Percentiles rank a stretch among this genome's conserved stretches.
phyloP scores from a whole-genome alignment of 257 asterid genomes.

The Leptodermis oblonga region DNA sequence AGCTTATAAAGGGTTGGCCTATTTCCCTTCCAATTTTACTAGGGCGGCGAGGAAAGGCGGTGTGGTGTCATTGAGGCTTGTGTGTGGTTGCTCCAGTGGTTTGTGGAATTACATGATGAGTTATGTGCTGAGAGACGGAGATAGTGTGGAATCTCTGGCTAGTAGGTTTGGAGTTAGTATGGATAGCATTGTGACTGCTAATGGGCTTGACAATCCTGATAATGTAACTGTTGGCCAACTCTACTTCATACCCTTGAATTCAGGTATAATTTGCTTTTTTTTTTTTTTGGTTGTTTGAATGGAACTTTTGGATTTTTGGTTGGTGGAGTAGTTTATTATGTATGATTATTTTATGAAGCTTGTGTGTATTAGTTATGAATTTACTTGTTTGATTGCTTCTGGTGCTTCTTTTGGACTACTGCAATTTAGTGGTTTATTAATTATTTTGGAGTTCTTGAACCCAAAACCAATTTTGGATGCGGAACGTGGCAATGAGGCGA shows the following conservation, averaged over 20 bases:
- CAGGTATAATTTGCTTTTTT: slow-evolving; percentile 44
- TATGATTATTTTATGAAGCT: slow-evolving; percentile 3
- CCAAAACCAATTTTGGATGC: not conserved
- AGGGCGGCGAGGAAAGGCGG: slow-evolving; percentile 81
- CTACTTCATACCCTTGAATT: slow-evolving; percentile 73
- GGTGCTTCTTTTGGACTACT: not conserved
- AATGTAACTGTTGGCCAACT: slow-evolving; percentile 79
- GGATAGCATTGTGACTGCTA: slow-evolving; percentile 79
- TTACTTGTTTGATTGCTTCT: not conserved
- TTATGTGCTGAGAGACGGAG: slow-evolving; percentile 85
- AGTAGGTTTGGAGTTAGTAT: slow-evolving; percentile 98
- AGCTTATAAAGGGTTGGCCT: slow-evolving; percentile 76
- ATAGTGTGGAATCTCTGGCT: slow-evolving; percentile 78
- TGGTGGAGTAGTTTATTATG: not conserved
- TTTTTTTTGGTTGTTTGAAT: not conserved
- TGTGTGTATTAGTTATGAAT: too few relatives aligned
- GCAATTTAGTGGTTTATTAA: not conserved
- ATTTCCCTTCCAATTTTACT: slow-evolving; percentile 60
- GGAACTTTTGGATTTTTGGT: slow-evolving; percentile 17
- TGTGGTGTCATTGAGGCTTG: slow-evolving; percentile 68
- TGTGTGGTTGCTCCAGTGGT: slow-evolving; percentile 96
- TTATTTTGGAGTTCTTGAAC: not conserved
- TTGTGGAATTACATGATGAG: slow-evolving; percentile 96
- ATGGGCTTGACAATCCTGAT: slow-evolving; percentile 77
- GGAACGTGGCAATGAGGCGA: not conserved